These are phyloP conservation scores for Ichthyophthirius multifiliis DNA, from an alignment of 169 alveolate species.

Conservation along the genomic window DNA sequence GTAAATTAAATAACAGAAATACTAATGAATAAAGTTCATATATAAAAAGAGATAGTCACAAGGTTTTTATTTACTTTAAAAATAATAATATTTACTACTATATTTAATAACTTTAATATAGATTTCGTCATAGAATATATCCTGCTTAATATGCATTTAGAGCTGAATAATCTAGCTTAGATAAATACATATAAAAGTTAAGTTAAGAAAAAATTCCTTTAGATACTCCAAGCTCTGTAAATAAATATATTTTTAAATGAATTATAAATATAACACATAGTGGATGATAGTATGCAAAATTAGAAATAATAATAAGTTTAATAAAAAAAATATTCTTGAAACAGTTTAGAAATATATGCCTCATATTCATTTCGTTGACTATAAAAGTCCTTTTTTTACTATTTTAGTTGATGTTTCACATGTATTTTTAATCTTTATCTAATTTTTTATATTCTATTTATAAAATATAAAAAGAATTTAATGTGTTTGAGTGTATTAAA, in stretches of 20 bases:
- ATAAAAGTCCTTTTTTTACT: background rate
- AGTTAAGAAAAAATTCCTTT: background rate
- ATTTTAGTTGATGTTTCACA: background rate
- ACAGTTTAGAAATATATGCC: background rate
- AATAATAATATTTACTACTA: background rate
- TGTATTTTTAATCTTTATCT: background rate
- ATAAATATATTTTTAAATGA: background rate
- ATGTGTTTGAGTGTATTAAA: constrained; percentile 1
- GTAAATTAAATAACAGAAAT: background rate
- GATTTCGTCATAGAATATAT: constrained; percentile 1
- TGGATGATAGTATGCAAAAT: constrained; percentile 1
- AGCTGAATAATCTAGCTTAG: background rate
- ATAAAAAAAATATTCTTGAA: background rate
- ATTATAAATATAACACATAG: background rate
- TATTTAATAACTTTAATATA: background rate
- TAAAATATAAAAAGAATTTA: background rate
- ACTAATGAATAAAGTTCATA: background rate
- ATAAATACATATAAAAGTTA: background rate
- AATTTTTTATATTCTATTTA: background rate
- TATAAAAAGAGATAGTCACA: background rate
- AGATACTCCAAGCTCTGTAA: background rate
- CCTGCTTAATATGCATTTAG: constrained; percentile 10
- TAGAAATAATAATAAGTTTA: background rate
- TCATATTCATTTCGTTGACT: background rate
- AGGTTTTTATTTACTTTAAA: background rate